Percentiles rank a stretch among this genome's conserved stretches.
Evolutionary conservation across 2,329 filamentous ascomycete species (phyloP).

Genomic region (Trichoderma harzianum): DNA sequence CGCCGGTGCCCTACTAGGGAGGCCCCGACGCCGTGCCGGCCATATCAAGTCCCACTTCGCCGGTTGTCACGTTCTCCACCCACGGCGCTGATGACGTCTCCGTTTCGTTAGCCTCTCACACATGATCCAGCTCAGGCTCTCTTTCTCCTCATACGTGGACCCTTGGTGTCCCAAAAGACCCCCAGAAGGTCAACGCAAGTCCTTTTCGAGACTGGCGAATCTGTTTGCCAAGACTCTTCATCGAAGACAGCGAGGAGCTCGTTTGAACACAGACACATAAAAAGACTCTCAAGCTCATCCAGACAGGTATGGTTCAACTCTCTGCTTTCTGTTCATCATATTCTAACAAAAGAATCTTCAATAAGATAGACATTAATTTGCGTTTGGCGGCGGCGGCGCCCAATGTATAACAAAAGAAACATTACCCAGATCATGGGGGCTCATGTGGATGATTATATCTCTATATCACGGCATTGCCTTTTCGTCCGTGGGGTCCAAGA

Average conservation of each 20-base stretch:
- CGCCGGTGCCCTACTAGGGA: slow-evolving; percentile 4
- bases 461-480: slow-evolving; percentile 14
- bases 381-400: slow-evolving; percentile 5
- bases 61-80: slow-evolving; percentile 4
- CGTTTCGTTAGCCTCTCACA: not conserved
- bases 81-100: slow-evolving; percentile 14
- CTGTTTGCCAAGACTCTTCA: not conserved
- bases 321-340: not conserved
- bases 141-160: not conserved
- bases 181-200: not conserved
- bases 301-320: not conserved
- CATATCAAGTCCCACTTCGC: slow-evolving; percentile 17
- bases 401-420: slow-evolving; percentile 10
- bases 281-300: not conserved
- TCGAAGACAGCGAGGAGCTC: not conserved
- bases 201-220: not conserved
- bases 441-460: slow-evolving; percentile 20
- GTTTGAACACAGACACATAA: not conserved
- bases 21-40: slow-evolving; percentile 7
- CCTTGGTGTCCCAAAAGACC: not conserved
- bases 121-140: not conserved
- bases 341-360: not conserved
- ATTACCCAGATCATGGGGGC: slow-evolving; percentile 17
- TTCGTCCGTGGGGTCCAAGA: slow-evolving; percentile 15
- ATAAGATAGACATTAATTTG: slow-evolving; percentile 7